A percentile compares a stretch with the other conserved stretches of the same genome.
Conservation (phyloP, 164 flowering plant species). For the Amborella trichopoda region DNA sequence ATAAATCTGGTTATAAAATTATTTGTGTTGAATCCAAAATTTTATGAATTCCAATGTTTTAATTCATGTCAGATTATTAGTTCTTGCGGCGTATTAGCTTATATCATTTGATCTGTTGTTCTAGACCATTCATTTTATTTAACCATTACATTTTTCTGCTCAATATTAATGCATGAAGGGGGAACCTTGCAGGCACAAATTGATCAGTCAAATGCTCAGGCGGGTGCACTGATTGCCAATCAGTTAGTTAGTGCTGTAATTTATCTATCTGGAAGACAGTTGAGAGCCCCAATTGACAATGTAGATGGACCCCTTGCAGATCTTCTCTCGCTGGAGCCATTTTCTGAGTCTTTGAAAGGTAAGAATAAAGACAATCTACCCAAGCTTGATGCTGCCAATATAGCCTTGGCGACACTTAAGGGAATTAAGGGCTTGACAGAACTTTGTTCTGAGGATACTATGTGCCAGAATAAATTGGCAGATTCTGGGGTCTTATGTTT, state of each 20-base stretch:
- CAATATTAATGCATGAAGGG: too few species aligned
- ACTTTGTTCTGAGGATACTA: conserved; percentile 54
- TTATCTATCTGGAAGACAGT: conserved; percentile 49
- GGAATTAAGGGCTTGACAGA: conserved; percentile 81
- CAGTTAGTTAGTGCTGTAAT: conserved; percentile 72
- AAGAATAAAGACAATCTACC: conserved; percentile 42
- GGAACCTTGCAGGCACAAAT: conserved; percentile 69
- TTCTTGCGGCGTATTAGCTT: too few species aligned
- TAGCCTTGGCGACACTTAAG: conserved; percentile 82
- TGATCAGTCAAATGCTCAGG: conserved; percentile 56
- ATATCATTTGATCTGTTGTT: too few species aligned
- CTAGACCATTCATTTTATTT: too few species aligned
- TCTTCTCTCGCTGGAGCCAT: conserved; percentile 80
- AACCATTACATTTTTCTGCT: too few species aligned
- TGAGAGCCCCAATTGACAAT: conserved; percentile 24
- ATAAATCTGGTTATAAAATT: too few species aligned
- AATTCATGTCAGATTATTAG: too few species aligned
- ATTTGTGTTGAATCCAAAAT: too few species aligned
- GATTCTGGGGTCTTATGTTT: conserved; percentile 74
- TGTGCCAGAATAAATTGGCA: conserved; percentile 40
- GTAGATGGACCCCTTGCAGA: conserved; percentile 49
- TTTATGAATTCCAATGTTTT: too few species aligned
- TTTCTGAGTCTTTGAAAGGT: conserved; percentile 43
- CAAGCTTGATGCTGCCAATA: conserved; percentile 76
- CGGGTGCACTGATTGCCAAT: conserved; percentile 43